Percentiles rank a stretch among this genome's conserved stretches.
These are phyloP conservation scores for Mortierella alpina DNA, from an alignment of 192 early-diverging fungal species.

Conservation along the genomic window DNA sequence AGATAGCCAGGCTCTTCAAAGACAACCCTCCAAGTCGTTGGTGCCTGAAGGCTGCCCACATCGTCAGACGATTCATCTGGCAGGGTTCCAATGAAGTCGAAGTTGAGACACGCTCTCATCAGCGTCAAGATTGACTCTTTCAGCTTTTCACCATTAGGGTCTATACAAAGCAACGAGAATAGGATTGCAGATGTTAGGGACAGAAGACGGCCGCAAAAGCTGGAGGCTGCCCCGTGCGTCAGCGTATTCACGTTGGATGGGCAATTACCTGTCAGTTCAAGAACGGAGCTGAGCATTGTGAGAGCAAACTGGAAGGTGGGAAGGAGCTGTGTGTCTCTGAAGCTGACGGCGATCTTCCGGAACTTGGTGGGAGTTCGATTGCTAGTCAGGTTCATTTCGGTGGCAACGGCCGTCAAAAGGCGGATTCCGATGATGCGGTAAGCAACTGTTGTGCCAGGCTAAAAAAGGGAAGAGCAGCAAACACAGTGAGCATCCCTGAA, in stretches of 20 bases:
- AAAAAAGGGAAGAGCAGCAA: not conserved
- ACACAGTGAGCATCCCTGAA: not conserved
- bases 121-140: constrained; percentile 38
- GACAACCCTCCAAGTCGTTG: constrained; percentile 81
- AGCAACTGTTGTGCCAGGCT: constrained; percentile 16
- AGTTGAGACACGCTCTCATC: constrained; percentile 38
- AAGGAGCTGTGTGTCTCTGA: constrained; percentile 40
- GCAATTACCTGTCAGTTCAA: constrained; percentile 29
- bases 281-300: constrained; percentile 8
- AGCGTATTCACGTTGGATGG: too few species aligned
- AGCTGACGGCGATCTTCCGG: constrained; percentile 43
- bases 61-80: constrained; percentile 50
- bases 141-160: constrained; percentile 28
- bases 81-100: constrained; percentile 47
- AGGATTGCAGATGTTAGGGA: not conserved
- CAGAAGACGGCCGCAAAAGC: too few species aligned
- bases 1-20: constrained; percentile 79
- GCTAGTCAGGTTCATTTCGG: constrained; percentile 43
- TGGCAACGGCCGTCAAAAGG: constrained; percentile 28
- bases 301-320: constrained; percentile 43
- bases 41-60: constrained; percentile 68
- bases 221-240: too few species aligned
- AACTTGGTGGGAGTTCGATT: constrained; percentile 27
- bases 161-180: not conserved
- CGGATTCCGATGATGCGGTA: constrained; percentile 39